phyloP scores from a whole-genome alignment of 129 eudicot species.

The Escallonia herrerae region DNA sequence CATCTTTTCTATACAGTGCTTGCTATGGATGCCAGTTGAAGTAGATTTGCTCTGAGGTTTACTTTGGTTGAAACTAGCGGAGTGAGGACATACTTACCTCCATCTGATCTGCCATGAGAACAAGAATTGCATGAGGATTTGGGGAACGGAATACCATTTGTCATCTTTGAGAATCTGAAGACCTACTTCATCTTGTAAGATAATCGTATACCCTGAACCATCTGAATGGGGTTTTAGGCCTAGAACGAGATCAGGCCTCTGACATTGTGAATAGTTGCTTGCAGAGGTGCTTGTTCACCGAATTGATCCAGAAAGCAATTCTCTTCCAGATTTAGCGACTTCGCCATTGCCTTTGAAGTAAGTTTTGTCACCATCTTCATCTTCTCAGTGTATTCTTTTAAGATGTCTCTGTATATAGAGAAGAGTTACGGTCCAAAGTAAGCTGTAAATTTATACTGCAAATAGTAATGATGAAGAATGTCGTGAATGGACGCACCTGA shows the following conservation, averaged over 20 bases:
- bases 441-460: too few relatives aligned
- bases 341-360: constrained; percentile 44
- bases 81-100: constrained; percentile 33
- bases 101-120: constrained; percentile 55
- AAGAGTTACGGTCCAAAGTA: too few relatives aligned
- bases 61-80: too few relatives aligned
- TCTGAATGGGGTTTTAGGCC: constrained; percentile 66
- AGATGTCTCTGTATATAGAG: constrained; percentile 23
- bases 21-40: too few relatives aligned
- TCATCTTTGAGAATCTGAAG: constrained; percentile 46
- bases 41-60: too few relatives aligned
- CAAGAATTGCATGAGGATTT: constrained; percentile 35
- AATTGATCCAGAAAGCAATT: constrained; percentile 39
- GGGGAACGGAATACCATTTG: constrained; percentile 54
- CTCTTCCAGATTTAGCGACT: constrained; percentile 40
- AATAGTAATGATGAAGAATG: too few relatives aligned
- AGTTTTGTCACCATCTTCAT: constrained; percentile 25
- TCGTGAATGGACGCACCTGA: constrained; percentile 23
- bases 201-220: constrained; percentile 39
- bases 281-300: constrained; percentile 30
- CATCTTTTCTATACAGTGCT: too few relatives aligned
- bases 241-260: constrained; percentile 45
- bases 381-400: constrained; percentile 36
- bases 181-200: constrained; percentile 49
- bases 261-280: constrained; percentile 47